phyloP scores from a whole-genome alignment of 2,329 filamentous ascomycete species.

The Fusarium continuum region DNA sequence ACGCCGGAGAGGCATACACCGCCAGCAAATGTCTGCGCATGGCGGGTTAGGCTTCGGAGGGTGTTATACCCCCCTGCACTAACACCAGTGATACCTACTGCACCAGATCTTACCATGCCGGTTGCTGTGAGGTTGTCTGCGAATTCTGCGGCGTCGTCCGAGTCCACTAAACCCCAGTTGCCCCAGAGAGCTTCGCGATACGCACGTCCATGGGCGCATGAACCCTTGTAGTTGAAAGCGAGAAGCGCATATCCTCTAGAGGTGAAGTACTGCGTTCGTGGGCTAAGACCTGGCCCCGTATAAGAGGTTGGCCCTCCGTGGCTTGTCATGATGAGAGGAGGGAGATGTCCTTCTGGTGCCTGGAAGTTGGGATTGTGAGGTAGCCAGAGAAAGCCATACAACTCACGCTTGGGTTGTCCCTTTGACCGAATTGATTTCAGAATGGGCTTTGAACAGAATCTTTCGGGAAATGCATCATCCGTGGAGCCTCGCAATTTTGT shows the following conservation, averaged over 20 bases:
- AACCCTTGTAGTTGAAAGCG: conserved; percentile 62
- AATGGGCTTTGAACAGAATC: conserved; percentile 50
- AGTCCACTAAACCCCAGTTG: conserved; percentile 61
- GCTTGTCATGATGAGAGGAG: conserved; percentile 59
- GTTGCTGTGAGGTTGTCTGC: conserved; percentile 53
- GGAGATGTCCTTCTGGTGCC: conserved; percentile 50
- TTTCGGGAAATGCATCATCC: conserved; percentile 43
- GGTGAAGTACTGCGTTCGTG: conserved; percentile 62
- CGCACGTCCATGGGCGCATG: conserved; percentile 58
- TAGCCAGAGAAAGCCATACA: conserved; percentile 59
- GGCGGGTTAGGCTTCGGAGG: conserved; percentile 57
- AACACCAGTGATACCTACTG: conserved; percentile 59
- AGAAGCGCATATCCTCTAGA: conserved; percentile 63
- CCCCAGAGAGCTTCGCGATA: conserved; percentile 61
- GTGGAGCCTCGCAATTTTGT: conserved; percentile 49
- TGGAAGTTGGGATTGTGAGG: conserved; percentile 57
- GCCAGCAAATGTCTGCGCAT: conserved; percentile 58
- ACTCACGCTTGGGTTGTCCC: conserved; percentile 41
- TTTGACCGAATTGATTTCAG: conserved; percentile 47
- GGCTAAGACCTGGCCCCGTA: conserved; percentile 53
- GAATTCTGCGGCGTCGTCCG: conserved; percentile 59
- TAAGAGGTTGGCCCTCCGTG: conserved; percentile 63
- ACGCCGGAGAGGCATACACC: conserved; percentile 62
- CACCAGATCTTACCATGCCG: conserved; percentile 49
- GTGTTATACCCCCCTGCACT: conserved; percentile 65